phyloP scores from a whole-genome alignment of 2,329 filamentous ascomycete species.

The Arthroderma sp. region DNA sequence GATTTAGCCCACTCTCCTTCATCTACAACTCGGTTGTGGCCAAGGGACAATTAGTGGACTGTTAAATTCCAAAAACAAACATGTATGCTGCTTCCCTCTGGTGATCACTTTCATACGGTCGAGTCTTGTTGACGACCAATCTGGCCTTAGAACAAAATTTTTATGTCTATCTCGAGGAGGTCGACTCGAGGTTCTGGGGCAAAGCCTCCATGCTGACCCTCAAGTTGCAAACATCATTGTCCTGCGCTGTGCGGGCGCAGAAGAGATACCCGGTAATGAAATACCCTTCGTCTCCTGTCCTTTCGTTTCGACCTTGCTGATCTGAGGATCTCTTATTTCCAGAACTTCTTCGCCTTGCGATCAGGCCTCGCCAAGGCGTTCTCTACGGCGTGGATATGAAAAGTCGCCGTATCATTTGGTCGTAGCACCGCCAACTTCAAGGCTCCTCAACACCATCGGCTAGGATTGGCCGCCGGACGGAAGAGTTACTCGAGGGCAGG shows the following conservation, averaged over 20 bases:
- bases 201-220: neutral
- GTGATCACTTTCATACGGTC: no score
- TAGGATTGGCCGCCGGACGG: no score
- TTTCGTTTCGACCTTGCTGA: neutral
- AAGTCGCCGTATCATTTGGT: neutral
- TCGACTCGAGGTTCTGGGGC: neutral
- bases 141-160: no score
- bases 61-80: no score
- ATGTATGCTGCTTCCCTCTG: no score
- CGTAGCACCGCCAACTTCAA: neutral
- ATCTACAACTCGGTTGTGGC: no score
- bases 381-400: neutral
- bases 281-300: neutral
- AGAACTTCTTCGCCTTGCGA: neutral
- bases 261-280: neutral
- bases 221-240: slow-evolving; percentile 1
- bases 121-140: no score
- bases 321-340: neutral
- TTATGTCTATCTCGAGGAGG: no score
- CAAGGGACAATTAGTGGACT: no score
- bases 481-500: no score
- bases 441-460: no score
- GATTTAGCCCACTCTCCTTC: no score
- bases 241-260: neutral
- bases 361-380: neutral